phyloP scores from a whole-genome alignment of 2,329 filamentous ascomycete species.

The Aureobasidium lini region DNA sequence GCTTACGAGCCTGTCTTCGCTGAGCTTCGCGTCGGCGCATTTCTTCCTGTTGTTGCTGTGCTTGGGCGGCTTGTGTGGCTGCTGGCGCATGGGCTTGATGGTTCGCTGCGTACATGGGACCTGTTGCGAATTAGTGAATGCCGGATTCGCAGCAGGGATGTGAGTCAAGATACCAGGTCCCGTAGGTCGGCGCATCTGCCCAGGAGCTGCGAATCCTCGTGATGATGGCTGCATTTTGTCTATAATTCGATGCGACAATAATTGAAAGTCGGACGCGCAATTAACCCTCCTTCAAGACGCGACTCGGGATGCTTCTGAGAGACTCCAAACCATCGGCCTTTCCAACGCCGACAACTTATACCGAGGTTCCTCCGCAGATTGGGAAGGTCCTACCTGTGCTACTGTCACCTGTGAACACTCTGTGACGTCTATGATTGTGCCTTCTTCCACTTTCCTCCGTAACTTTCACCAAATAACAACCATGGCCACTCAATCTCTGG shows the following conservation, averaged over 20 bases:
- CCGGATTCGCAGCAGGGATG: neutral
- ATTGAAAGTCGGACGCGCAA: neutral
- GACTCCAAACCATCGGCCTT: neutral
- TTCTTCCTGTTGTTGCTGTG: conserved; percentile 38
- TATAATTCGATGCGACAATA: neutral
- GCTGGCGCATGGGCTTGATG: conserved; percentile 47
- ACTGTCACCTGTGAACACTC: no score
- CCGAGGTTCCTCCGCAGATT: neutral
- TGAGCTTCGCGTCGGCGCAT: conserved; percentile 51
- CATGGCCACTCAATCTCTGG: conserved; percentile 27
- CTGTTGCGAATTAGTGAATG: conserved; percentile 21
- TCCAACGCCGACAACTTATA: neutral
- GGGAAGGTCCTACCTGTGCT: neutral
- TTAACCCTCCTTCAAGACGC: neutral
- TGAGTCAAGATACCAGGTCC: neutral
- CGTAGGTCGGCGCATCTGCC: conserved; percentile 2
- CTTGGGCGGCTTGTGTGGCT: conserved; percentile 36
- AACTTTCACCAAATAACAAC: neutral
- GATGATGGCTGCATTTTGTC: conserved; percentile 9
- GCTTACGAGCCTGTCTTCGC: conserved; percentile 77
- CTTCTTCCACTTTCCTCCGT: neutral
- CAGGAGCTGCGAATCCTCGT: conserved; percentile 3
- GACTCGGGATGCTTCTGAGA: conserved; percentile 8
- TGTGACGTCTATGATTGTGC: neutral
- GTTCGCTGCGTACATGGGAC: conserved; percentile 31